Base-by-base conservation (phyloP, 2,329 filamentous ascomycete species). In the Microcera coccophila region DNA sequence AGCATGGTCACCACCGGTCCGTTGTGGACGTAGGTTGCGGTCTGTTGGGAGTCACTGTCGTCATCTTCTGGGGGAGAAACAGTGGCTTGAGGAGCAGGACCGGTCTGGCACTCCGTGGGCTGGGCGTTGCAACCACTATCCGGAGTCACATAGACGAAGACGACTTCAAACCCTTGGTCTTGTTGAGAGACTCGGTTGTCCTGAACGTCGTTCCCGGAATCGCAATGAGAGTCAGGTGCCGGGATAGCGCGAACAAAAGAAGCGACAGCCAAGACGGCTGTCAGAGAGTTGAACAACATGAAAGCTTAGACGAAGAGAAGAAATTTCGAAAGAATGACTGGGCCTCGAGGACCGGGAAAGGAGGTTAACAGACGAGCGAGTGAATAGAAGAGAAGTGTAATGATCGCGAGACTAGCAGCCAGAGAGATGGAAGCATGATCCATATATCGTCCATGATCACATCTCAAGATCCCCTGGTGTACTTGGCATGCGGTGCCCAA, bases 1-100 rank as follows among this genome's bases (percentile, higher is more conserved):
- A 47, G 39, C 49, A 50, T 37, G 15, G 22, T 26, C 12, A 12
- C 22, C 22, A 26, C 12, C 7, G 22, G 22, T 7, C 22, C 22
- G 12, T 26, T 7, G 22, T 26, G 22, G 7, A 12, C 7, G 12
- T 7, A 26, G 22, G 22, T 26, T 7, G 7, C 22, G 12, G 22
- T 26, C 12, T 26, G 22, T 12, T 26, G 7, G 12, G 22, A 12
- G 22, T 26, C 22, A 26, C 12, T 12, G 22, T 26, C 22, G 12
- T 7, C 12, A 7, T 12, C 22, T 12, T 26, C 22, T 12, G 7
- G 7, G 7, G 22, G 22, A 12, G 22, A 26, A 12, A 12, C 22
- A 12, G 22, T 26, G 12, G 22, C 22, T 26, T 26, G 7, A 26
- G 12, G 7, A 12, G 22, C 22, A 26, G 7, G 7, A 12, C 12